Evolutionary conservation across 2,329 filamentous ascomycete genomes (phyloP).

Genomic region (Falciphora oryzae): DNA sequence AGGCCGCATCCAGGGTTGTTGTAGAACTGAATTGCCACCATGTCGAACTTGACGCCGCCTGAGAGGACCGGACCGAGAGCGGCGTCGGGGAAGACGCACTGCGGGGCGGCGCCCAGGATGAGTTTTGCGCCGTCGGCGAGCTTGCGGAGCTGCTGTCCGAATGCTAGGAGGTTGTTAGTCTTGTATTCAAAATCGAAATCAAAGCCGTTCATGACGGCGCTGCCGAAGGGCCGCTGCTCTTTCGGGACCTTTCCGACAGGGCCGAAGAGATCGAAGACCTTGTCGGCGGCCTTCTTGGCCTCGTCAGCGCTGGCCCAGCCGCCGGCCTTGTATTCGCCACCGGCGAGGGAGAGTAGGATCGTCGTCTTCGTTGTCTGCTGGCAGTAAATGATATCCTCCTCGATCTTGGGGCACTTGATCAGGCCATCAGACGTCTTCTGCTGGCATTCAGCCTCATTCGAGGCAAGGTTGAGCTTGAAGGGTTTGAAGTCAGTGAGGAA

Average conservation of each 20-base stretch:
- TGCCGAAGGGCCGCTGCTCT: slow-evolving; percentile 57
- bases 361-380: slow-evolving; percentile 57
- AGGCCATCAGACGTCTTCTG: slow-evolving; percentile 49
- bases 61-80: slow-evolving; percentile 52
- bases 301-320: slow-evolving; percentile 51
- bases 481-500: slow-evolving; percentile 55
- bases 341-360: slow-evolving; percentile 66
- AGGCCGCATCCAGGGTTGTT: slow-evolving; percentile 60
- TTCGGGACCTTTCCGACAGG: slow-evolving; percentile 27
- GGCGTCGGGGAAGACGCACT: slow-evolving; percentile 60
- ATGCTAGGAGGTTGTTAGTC: slow-evolving; percentile 53
- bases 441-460: slow-evolving; percentile 54
- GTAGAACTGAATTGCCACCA: slow-evolving; percentile 61
- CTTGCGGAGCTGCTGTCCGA: slow-evolving; percentile 52
- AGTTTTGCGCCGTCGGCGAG: slow-evolving; percentile 49
- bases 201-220: slow-evolving; percentile 64
- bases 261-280: slow-evolving; percentile 67
- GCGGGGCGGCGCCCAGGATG: slow-evolving; percentile 60
- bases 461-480: slow-evolving; percentile 58
- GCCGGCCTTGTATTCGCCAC: slow-evolving; percentile 63
- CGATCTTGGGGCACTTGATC: slow-evolving; percentile 59
- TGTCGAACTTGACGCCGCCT: slow-evolving; percentile 47
- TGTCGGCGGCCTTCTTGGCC: slow-evolving; percentile 51
- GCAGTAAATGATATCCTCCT: slow-evolving; percentile 56
- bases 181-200: slow-evolving; percentile 66